Evolutionary conservation across 148 eudicot species (phyloP), one percentile per base, ranked within the genome.

Genomic region (Salicornia ramosissima): DNA sequence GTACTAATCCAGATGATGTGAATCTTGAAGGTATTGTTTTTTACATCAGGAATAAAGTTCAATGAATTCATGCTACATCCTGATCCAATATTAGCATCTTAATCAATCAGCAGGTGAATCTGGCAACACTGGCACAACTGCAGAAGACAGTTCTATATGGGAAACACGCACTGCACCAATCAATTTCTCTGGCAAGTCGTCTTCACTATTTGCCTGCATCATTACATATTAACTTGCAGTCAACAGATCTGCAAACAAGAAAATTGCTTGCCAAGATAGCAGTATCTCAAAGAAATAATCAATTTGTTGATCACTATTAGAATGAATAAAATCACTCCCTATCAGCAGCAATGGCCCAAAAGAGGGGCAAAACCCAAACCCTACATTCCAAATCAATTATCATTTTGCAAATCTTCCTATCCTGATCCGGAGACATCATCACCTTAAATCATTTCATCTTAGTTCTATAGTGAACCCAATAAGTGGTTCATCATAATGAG

Each of bases 161-260:
- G 97, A 86, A 60, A 82, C 88, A 64, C 97, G 91, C 63, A 90
- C 88, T 22, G 99, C 99, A 43, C 99, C 92, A 34, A 94, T 83
- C 69, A 94, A 77, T 66, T 83, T 85, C 87, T 94, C 99, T 54
- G 97, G 99, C 76, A 94, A 82, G 81, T 93, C 98, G 55, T 87
- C 92, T 16, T 75, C 64, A 0, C 86, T 79, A 75, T 90, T 93
- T 67, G 86, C 98, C 98, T 93, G 83, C 36, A 34, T 22, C 54
- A 61, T 43, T 42, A 61, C 49, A 46, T 64, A 46, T 64, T 22
- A 67, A 22, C 40, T 64, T 34, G 53, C 16, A 42, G 50, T 62
- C 68, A 53, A 30, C n/a, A 42, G 63, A 29, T 26, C 50, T 45
- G 49, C 36, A 62, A 21, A 52, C 14, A 55, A 33, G 31, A 67